Conservation (phyloP, 805 yeast genomes). For the Candida fluviatilis region DNA sequence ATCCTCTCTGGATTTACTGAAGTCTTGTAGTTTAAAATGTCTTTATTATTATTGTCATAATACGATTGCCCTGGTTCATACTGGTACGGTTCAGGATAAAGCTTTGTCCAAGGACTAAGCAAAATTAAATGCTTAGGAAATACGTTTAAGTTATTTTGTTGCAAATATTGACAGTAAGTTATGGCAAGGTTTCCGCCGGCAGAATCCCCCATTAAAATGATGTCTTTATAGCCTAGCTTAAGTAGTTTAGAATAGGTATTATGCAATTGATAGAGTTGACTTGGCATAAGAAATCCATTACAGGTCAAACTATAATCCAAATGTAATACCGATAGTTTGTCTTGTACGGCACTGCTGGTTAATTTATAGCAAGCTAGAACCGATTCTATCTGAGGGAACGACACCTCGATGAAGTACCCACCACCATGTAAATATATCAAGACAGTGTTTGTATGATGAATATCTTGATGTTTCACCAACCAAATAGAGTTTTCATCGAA, state of each 20-base stretch:
- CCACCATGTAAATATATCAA: slow-evolving; percentile 37
- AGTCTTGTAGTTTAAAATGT: slow-evolving; percentile 11
- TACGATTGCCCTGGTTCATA: slow-evolving; percentile 26
- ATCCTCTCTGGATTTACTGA: slow-evolving; percentile 3
- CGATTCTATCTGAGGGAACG: slow-evolving; percentile 24
- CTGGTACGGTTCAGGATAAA: slow-evolving; percentile 22
- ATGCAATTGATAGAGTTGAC: slow-evolving; percentile 27
- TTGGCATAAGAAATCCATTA: slow-evolving; percentile 25
- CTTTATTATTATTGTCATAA: slow-evolving; percentile 17
- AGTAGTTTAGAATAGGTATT: slow-evolving; percentile 19
- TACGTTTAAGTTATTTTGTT: slow-evolving; percentile 15
- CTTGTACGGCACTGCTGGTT: slow-evolving; percentile 16
- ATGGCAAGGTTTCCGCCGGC: slow-evolving; percentile 28
- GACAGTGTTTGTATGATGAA: slow-evolving; percentile 19
- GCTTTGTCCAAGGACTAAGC: slow-evolving; percentile 33
- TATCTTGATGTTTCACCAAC: slow-evolving; percentile 26
- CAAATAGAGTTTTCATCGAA: slow-evolving; percentile 27
- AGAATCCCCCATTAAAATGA: slow-evolving; percentile 38
- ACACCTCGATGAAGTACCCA: slow-evolving; percentile 28
- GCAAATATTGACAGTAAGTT: slow-evolving; percentile 5
- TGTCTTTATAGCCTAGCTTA: slow-evolving; percentile 19
- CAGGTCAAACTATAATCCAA: slow-evolving; percentile 28
- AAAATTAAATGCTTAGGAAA: slow-evolving; percentile 25
- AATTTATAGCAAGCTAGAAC: slow-evolving; percentile 22
- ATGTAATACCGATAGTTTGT: slow-evolving; percentile 18